Evolutionary conservation across 495 filamentous ascomycete genomes (phyloP), one percentile per base, ranked within the genome.

Genomic region (Parmelia sp.): DNA sequence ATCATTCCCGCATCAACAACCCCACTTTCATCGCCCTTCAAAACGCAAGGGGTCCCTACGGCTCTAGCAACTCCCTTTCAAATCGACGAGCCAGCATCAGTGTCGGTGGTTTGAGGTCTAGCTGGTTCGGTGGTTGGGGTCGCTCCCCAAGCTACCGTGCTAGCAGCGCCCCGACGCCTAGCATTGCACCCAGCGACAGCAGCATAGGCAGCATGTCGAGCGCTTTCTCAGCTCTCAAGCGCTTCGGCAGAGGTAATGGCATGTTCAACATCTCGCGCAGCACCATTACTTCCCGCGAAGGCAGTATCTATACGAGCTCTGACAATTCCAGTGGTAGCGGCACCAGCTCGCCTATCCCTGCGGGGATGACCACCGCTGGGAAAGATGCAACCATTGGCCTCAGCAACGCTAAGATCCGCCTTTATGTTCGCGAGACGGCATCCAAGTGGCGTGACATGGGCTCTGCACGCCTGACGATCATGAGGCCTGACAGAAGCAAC

Each of bases 401-500:
- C 17, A 85, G 85, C 19, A 90, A 90, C 66, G 83, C 92, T 57
- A 92, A 94, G 66, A 88, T 86, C 68, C 84, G 90, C 31, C 82
- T 96, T 40, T 96, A 97, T 74, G 73, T 86, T 23, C 87, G 91
- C 47, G 88, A 92, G 60, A 84, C 84, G 4, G 78, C 84, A 27
- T 86, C 85, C 42, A 90, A 89, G 70, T 98, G 94, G 94, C 84
- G 89, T 36, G 92, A 97, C 69, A 87, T 93, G 78, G 92, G 93
- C 61, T 85, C 89, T 56, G 92, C 92, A 58, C 80, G 86, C 36
- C 74, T 98, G 39, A 88, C 88, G 37, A 91, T 97, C 70, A 85
- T 89, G 74, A 70, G 70, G 12, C 87, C 88, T 12, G 64, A 65
- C 23, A 61, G 40, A 11, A 57, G 64, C 59, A 49, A 58, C 11